Conservation (phyloP, 495 filamentous ascomycete species). For the Daldinia decipiens region DNA sequence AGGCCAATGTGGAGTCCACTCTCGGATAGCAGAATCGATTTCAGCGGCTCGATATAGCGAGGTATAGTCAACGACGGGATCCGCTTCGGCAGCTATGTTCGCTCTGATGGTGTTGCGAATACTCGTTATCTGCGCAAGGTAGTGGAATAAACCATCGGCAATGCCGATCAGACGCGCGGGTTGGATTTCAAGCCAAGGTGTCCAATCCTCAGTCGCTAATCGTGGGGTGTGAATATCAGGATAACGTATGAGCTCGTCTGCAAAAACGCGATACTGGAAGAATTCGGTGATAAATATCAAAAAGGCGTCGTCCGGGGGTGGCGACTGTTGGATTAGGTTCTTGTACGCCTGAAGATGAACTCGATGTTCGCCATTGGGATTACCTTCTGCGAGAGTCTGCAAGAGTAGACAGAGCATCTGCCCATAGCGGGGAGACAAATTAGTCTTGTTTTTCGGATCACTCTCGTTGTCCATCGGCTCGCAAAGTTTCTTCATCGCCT, state of each 20-base stretch:
- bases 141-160: constrained; percentile 83
- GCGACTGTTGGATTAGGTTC: constrained; percentile 70
- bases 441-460: constrained; percentile 55
- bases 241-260: constrained; percentile 79
- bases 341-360: constrained; percentile 83
- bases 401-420: constrained; percentile 84
- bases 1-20: constrained; percentile 78
- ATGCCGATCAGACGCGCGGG: constrained; percentile 84
- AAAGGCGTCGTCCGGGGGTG: constrained; percentile 71
- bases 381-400: constrained; percentile 81
- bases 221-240: constrained; percentile 62
- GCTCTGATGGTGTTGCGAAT: constrained; percentile 80
- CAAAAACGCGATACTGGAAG: constrained; percentile 90
- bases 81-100: constrained; percentile 68
- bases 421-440: constrained; percentile 73
- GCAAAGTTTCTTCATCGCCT: constrained; percentile 68
- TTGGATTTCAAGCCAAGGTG: constrained; percentile 76
- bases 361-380: constrained; percentile 79
- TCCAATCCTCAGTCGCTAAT: constrained; percentile 68
- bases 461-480: constrained; percentile 55
- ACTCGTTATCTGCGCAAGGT: constrained; percentile 81
- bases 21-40: constrained; percentile 79
- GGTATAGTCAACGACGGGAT: constrained; percentile 78
- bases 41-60: constrained; percentile 77
- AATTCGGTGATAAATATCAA: constrained; percentile 88